Evolutionary conservation across 352 stramenopile species (phyloP).

Genomic region (Pythium rishiriense): DNA sequence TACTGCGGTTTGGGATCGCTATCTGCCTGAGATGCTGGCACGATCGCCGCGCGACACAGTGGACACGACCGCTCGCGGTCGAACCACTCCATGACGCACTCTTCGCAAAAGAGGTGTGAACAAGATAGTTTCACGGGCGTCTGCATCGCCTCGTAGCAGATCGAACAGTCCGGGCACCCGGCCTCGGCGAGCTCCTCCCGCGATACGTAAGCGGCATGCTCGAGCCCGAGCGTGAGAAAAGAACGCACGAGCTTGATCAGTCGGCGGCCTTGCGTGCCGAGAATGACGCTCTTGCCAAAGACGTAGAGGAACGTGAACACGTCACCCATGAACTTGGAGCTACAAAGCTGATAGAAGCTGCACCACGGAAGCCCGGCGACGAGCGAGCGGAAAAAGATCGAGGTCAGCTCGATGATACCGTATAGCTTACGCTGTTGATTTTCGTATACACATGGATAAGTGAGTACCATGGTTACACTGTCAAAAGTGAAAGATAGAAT

Average conservation of each 20-base stretch:
- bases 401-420: slow-evolving; percentile 71
- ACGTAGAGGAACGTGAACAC: slow-evolving; percentile 79
- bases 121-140: slow-evolving; percentile 72
- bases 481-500: background rate
- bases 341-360: slow-evolving; percentile 72
- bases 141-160: slow-evolving; percentile 81
- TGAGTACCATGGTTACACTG: background rate
- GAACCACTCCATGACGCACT: slow-evolving; percentile 84
- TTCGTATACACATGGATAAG: background rate
- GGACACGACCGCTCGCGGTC: slow-evolving; percentile 82
- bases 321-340: slow-evolving; percentile 73
- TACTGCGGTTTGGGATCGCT: slow-evolving; percentile 62
- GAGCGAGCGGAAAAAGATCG: slow-evolving; percentile 62
- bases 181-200: slow-evolving; percentile 62
- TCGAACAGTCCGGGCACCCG: slow-evolving; percentile 70
- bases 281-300: slow-evolving; percentile 69
- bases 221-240: slow-evolving; percentile 60
- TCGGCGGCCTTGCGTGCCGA: slow-evolving; percentile 50
- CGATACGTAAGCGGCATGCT: slow-evolving; percentile 69
- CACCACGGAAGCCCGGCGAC: slow-evolving; percentile 72
- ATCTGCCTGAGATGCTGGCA: slow-evolving; percentile 14
- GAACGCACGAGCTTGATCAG: slow-evolving; percentile 54
- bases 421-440: slow-evolving; percentile 74
- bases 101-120: slow-evolving; percentile 84
- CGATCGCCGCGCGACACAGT: slow-evolving; percentile 64